Conservation (phyloP, 495 filamentous ascomycete species). For the Aspergillus steynii region DNA sequence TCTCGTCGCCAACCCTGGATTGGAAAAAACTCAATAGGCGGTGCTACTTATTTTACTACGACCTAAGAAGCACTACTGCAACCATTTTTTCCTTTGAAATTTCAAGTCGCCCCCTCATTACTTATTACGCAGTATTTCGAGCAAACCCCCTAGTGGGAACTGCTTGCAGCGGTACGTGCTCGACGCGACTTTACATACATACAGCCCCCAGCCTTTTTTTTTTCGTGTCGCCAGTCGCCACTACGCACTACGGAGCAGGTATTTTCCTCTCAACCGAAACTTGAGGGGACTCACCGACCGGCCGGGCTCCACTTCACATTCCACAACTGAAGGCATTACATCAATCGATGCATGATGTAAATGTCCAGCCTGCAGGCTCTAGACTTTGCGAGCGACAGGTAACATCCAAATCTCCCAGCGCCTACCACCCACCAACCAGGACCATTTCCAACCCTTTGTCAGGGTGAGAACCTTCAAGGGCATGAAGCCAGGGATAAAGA, state of each 20-base stretch:
- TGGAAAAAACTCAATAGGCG: background rate
- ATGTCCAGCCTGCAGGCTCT: background rate
- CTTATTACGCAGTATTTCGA: background rate
- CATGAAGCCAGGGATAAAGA: background rate
- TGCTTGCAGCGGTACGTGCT: background rate
- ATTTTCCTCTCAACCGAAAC: background rate
- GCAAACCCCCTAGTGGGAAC: background rate
- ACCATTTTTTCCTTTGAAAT: no score
- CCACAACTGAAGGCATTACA: background rate
- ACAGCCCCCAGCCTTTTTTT: conserved; percentile 1
- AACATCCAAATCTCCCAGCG: background rate
- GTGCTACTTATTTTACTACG: background rate
- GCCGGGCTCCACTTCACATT: background rate
- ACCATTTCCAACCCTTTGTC: background rate
- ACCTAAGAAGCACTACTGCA: no score
- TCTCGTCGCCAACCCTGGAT: background rate
- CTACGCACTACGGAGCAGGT: background rate
- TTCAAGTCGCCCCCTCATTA: no score
- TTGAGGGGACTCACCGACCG: background rate
- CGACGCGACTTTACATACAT: background rate
- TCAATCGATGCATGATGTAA: conserved; percentile 2
- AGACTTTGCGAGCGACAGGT: background rate
- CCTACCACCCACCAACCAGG: background rate
- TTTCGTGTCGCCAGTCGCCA: conserved; percentile 1
- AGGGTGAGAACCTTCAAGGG: background rate